Evolutionary conservation across 345 rosid species (phyloP), one percentile per base, ranked within the genome.

Genomic region (Syzygium jambos): DNA sequence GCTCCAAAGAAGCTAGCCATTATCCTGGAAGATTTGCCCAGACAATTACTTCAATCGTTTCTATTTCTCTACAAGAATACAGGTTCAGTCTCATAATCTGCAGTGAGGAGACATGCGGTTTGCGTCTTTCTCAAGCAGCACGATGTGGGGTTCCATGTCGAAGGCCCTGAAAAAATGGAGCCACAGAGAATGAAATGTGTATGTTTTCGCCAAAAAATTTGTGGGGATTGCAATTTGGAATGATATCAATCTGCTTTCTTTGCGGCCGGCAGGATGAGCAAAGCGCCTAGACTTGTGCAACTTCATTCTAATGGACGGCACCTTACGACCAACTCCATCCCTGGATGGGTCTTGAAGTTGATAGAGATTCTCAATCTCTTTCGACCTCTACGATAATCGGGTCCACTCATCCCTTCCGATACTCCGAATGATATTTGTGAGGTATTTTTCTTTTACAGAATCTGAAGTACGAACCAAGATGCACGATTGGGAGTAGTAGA

Each of bases 401-500:
- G 93, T 92, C 96, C 98, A 95, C 46, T 95, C 96, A 29, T 94
- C 96, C 91, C 93, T 94, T 15, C 85, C 90, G 14, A 96, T 91
- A 59, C 94, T 88, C 86, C 94, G 88, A 34, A 94, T 90, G 87
- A 94, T 89, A 86, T 93, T 93, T 77, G 94, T 41, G 52, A 96
- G 91, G 89, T 91, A 95, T 0, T 93, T 94, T 88, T 92, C 93
- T 92, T 95, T 54, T 97, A 96, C n/a, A 54, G 96, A 98, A 34
- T 95, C 93, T 14, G 96, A 93, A 38, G 95, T 91, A 10, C 94
- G 92, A 30, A 95, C 93, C 83, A 96, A 95, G 89, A 98, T 68
- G 91, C 97, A 95, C 92, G 94, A 95, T 97, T 78, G 96, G 16
- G 96, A 94, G 94, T 95, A 98, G 92, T 98, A 92, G 1, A 98